Conservation (phyloP, 345 rosid genomes). For the Mallotus nudiflorus region DNA sequence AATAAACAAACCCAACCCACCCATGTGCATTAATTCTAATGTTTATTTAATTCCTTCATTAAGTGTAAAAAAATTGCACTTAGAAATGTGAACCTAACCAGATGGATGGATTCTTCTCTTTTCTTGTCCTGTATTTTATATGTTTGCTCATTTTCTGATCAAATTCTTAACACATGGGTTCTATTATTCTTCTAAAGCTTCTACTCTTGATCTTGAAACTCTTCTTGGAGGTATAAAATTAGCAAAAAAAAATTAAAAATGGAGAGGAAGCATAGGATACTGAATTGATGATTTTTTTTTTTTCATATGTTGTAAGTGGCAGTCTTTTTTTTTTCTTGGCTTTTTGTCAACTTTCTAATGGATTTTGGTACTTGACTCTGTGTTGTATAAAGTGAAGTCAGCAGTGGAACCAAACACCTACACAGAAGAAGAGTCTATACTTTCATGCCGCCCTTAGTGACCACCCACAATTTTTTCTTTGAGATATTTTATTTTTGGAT, state of each 20-base stretch:
- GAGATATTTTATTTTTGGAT: neutral
- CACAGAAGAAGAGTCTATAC: conserved; percentile 14
- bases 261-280: too few relatives aligned
- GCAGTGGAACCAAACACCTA: conserved; percentile 27
- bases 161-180: conserved; percentile 13
- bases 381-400: conserved; percentile 28
- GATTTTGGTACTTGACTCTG: conserved; percentile 7
- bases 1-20: neutral
- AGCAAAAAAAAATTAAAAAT: too few relatives aligned
- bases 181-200: conserved; percentile 20
- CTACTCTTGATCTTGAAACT: too few relatives aligned
- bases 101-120: neutral
- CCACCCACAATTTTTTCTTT: neutral
- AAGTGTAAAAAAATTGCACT: neutral
- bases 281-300: too few relatives aligned
- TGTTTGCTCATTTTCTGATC: conserved; percentile 11
- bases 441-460: neutral
- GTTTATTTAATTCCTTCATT: conserved; percentile 16
- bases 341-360: conserved; percentile 11
- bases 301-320: too few relatives aligned
- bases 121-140: neutral
- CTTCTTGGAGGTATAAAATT: too few relatives aligned
- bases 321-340: neutral
- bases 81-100: conserved; percentile 4
- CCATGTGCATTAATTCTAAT: conserved; percentile 32